These are phyloP conservation scores for Pugionium dolabratum DNA, from an alignment of 345 rosid species.

Conservation along the genomic window DNA sequence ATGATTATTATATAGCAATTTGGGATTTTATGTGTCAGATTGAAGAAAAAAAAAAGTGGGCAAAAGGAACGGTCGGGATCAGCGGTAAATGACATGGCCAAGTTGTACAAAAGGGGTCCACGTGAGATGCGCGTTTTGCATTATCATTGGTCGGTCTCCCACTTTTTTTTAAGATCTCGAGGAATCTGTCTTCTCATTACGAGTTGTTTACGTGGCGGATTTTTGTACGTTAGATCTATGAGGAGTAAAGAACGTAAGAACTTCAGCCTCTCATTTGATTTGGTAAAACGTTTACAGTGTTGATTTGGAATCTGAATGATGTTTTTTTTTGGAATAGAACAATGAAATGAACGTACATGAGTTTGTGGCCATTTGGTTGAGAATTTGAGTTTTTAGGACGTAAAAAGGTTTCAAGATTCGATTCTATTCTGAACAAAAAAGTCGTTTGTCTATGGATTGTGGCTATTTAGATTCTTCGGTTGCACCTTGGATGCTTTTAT, in stretches of 20 bases:
- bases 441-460: too few species aligned
- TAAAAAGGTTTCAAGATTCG: too few species aligned
- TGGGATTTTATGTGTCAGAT: slow-evolving; percentile 39
- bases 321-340: too few species aligned
- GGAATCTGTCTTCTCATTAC: slow-evolving; percentile 33
- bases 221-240: neutral
- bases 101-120: slow-evolving; percentile 39
- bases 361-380: too few species aligned
- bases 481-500: too few species aligned
- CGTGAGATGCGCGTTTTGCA: slow-evolving; percentile 43
- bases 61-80: slow-evolving; percentile 46
- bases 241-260: neutral
- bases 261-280: slow-evolving; percentile 3
- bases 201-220: slow-evolving; percentile 21
- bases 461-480: too few species aligned
- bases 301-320: too few species aligned
- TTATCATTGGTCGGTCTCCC: slow-evolving; percentile 42
- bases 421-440: too few species aligned
- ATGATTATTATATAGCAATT: neutral
- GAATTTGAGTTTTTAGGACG: too few species aligned
- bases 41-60: slow-evolving; percentile 29
- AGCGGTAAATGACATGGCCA: slow-evolving; percentile 40
- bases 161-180: slow-evolving; percentile 35
- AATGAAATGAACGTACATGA: too few species aligned
- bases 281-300: neutral